These are phyloP conservation scores for Thelonectria discophora DNA, from an alignment of 2,329 filamentous ascomycete species.

Conservation along the genomic window DNA sequence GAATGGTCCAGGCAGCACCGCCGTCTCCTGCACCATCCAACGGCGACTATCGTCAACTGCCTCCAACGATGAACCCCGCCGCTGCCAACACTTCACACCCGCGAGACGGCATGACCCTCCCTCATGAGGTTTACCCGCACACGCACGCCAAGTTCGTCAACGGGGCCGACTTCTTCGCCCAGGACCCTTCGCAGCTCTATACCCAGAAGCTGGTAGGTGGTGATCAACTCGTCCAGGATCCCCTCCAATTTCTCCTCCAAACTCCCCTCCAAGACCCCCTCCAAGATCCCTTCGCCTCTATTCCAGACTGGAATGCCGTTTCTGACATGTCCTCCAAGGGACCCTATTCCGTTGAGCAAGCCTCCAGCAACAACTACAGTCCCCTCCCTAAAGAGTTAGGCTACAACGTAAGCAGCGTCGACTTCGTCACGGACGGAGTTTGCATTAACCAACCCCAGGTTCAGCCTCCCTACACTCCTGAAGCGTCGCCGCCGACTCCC, in stretches of 20 bases:
- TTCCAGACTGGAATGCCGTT: not conserved
- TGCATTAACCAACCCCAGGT: conserved; percentile 26
- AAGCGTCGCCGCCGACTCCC: conserved; percentile 59
- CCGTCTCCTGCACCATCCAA: conserved; percentile 57
- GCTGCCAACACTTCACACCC: conserved; percentile 26
- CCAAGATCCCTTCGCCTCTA: too few species aligned
- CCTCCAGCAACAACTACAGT: conserved; percentile 30
- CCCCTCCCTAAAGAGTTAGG: conserved; percentile 34
- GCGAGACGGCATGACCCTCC: conserved; percentile 19
- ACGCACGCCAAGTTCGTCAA: conserved; percentile 27
- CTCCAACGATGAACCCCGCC: conserved; percentile 26
- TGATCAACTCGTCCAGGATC: not conserved
- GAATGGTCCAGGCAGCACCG: conserved; percentile 52
- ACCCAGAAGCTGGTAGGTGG: conserved; percentile 37
- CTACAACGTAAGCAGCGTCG: conserved; percentile 32
- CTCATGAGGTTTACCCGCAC: conserved; percentile 25
- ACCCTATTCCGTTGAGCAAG: conserved; percentile 22
- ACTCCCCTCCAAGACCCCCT: too few species aligned
- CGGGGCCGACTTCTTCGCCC: conserved; percentile 31
- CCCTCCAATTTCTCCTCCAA: too few species aligned
- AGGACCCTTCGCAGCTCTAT: conserved; percentile 33
- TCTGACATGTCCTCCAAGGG: conserved; percentile 21
- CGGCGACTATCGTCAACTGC: conserved; percentile 30
- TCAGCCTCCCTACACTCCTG: conserved; percentile 52
- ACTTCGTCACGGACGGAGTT: not conserved